These are phyloP conservation scores for Balansia obtecta DNA, from an alignment of 2,329 filamentous ascomycete genomes.

Conservation along the genomic window DNA sequence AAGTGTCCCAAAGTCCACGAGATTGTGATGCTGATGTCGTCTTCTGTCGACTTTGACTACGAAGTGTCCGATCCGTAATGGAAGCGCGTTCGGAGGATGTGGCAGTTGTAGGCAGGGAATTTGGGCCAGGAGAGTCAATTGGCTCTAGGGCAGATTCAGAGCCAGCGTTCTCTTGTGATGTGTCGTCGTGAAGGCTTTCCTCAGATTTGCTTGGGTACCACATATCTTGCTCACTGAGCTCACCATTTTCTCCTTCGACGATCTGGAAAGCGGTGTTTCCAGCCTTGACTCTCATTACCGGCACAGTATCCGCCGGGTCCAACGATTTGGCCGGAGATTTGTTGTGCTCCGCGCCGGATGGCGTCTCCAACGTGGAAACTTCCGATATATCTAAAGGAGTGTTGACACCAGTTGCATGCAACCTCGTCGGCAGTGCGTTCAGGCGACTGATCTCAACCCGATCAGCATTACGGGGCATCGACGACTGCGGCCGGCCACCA, in stretches of 20 bases:
- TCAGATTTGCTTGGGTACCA: neutral
- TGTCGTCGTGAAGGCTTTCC: neutral
- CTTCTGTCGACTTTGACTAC: neutral
- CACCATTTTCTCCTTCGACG: neutral
- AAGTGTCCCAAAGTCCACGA: neutral
- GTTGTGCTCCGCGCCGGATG: neutral
- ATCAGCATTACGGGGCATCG: neutral
- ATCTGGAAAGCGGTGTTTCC: neutral
- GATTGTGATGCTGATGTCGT: neutral
- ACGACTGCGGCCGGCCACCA: neutral
- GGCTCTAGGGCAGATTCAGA: neutral
- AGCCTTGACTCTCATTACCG: neutral
- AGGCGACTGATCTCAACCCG: constrained; percentile 1
- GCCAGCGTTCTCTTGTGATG: neutral
- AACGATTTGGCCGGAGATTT: neutral
- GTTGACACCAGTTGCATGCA: neutral
- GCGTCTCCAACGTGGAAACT: neutral
- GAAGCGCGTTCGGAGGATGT: neutral
- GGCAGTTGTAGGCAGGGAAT: neutral
- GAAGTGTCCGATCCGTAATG: neutral
- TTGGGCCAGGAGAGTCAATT: neutral
- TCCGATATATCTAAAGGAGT: neutral
- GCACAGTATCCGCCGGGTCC: neutral
- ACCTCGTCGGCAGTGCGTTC: neutral
- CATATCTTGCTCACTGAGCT: neutral